phyloP scores from a whole-genome alignment of 176 grass and related monocot species.

The Oryza glaberrima region DNA sequence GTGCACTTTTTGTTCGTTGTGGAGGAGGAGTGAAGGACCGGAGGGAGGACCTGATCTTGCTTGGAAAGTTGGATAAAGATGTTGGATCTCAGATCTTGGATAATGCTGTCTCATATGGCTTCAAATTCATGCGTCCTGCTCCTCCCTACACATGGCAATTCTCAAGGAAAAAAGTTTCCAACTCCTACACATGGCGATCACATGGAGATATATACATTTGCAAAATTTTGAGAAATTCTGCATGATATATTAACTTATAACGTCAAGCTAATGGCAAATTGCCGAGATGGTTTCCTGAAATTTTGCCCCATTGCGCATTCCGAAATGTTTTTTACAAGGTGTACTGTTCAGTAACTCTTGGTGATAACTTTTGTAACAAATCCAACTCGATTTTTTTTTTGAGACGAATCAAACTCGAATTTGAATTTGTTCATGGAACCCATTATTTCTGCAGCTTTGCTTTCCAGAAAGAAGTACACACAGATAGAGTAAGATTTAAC shows the following conservation, averaged over 20 bases:
- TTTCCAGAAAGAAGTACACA: background rate
- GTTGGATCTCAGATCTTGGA: conserved; percentile 30
- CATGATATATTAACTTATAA: background rate
- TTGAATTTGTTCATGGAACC: background rate
- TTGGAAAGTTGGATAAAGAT: background rate
- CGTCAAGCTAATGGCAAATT: background rate
- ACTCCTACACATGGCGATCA: background rate
- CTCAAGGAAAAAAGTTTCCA: background rate
- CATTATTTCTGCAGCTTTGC: background rate
- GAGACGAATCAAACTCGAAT: background rate
- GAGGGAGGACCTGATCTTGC: background rate
- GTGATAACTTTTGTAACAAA: background rate
- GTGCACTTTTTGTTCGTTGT: conserved; percentile 13
- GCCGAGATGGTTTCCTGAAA: background rate
- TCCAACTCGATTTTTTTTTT: background rate
- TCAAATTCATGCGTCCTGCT: background rate
- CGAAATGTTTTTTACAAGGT: background rate
- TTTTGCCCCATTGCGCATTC: background rate
- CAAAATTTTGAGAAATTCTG: background rate
- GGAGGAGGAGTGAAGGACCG: conserved; percentile 2
- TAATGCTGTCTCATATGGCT: conserved; percentile 9
- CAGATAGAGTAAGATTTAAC: background rate
- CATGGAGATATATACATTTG: background rate
- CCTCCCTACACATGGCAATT: background rate
- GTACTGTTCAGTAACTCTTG: background rate